Evolutionary conservation across 352 stramenopile species (phyloP).

Genomic region (Aphanomyces invadans): DNA sequence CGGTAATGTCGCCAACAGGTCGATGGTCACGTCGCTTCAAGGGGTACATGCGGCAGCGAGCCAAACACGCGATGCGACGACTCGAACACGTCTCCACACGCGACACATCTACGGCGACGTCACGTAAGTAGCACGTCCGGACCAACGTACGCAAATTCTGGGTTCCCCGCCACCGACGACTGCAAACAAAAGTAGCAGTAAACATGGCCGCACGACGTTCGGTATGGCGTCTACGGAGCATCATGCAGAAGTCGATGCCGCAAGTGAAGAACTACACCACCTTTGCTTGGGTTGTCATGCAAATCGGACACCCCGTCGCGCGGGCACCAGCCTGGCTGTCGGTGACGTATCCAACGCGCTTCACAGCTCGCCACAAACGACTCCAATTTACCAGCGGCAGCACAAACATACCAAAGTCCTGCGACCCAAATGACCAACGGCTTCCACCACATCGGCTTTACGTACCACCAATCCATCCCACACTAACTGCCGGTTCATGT

Average conservation of each 20-base stretch:
- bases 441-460: not conserved
- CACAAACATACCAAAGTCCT: slow-evolving; percentile 78
- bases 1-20: no score
- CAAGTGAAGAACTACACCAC: slow-evolving; percentile 13
- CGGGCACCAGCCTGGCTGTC: not conserved
- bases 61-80: slow-evolving; percentile 42
- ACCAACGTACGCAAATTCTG: slow-evolving; percentile 67
- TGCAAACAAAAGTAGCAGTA: slow-evolving; percentile 85
- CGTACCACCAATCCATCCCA: slow-evolving; percentile 75
- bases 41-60: no score
- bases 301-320: slow-evolving; percentile 48
- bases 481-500: slow-evolving; percentile 79
- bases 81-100: slow-evolving; percentile 58
- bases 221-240: slow-evolving; percentile 63
- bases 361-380: slow-evolving; percentile 27
- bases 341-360: not conserved
- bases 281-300: slow-evolving; percentile 46
- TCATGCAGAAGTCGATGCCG: not conserved
- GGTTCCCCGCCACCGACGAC: slow-evolving; percentile 55
- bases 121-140: no score
- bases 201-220: slow-evolving; percentile 77
- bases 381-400: slow-evolving; percentile 67
- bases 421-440: not conserved
- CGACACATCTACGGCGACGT: slow-evolving; percentile 57
- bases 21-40: no score